Evolutionary conservation across 176 grass and related monocot species (phyloP), one percentile per base, ranked within the genome.

Genomic region (Aegilops speltoides): DNA sequence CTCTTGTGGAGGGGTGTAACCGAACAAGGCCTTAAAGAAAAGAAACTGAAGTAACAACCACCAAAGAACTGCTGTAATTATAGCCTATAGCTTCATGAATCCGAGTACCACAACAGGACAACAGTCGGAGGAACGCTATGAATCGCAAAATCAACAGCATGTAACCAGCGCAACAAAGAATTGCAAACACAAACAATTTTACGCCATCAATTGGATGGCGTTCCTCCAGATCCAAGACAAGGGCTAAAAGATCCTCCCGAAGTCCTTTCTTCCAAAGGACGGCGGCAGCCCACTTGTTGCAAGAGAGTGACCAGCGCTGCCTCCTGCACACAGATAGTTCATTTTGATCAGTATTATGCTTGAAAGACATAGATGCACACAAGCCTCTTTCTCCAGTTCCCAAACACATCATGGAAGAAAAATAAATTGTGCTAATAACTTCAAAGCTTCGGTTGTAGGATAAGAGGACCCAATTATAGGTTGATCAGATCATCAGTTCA

Each of bases 191-290:
- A 80, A 86, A 94, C 79, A 78, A 82, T 22, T 36, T 62, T 82
- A 79, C 50, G 87, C 85, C 72, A 87, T 32, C 84, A 91, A 98
- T 85, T 80, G 84, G 86, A 95, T 92, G 89, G 74, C 86, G 73
- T 83, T 88, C 73, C 85, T 75, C 73, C 73, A 70, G 33, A 23
- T 83, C 73, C 32, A 76, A 56, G 26, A 36, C 13, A 29, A 56
- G 19, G 15, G n/a, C 86, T 89, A 94, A 33, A 91, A 94, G 64
- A 98, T 93, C 82, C 91, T 95, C 70, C 94, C 92, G 16, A 88
- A 91, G 78, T 99, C 94, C 77, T 93, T 94, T 85, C 94, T 93
- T 68, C 82, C 68, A 64, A 85, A 77, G 37, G 86, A 82, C 26
- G 90, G 83, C 56, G 90, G 90, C 80, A 94, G 67, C 71, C 86